Conservation (phyloP, 352 stramenopile species). For the Phytophthora ramorum region DNA sequence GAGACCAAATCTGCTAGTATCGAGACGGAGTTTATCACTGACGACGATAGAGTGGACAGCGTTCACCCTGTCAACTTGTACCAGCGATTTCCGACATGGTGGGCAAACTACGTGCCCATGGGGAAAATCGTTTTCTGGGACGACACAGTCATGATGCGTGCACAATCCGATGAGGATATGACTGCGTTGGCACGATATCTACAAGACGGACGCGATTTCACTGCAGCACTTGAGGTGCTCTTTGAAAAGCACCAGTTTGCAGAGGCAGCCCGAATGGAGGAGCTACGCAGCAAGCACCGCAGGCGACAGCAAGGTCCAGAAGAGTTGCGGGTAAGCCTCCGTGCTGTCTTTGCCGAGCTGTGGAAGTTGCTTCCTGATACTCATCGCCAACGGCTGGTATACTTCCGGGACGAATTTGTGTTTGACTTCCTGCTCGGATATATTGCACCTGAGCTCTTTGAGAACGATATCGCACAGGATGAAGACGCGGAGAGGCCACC, state of each 20-base stretch:
- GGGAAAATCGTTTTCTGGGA: slow-evolving; percentile 74
- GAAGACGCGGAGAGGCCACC: slow-evolving; percentile 30
- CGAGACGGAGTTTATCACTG: slow-evolving; percentile 53
- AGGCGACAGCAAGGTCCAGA: slow-evolving; percentile 47
- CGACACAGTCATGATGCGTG: slow-evolving; percentile 61
- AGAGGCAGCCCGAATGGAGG: slow-evolving; percentile 75
- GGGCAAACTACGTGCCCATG: slow-evolving; percentile 67
- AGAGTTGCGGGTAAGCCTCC: slow-evolving; percentile 51
- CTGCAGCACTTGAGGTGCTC: slow-evolving; percentile 61
- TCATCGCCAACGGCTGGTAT: slow-evolving; percentile 54
- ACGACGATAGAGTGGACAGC: slow-evolving; percentile 33
- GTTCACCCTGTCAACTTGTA: slow-evolving; percentile 51
- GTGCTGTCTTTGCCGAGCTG: slow-evolving; percentile 55
- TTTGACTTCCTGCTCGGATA: slow-evolving; percentile 63
- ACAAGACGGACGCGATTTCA: slow-evolving; percentile 50
- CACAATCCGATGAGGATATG: slow-evolving; percentile 63
- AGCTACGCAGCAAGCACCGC: slow-evolving; percentile 62
- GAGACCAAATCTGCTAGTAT: slow-evolving; percentile 40
- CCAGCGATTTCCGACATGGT: slow-evolving; percentile 61
- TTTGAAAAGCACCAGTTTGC: slow-evolving; percentile 85
- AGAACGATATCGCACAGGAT: slow-evolving; percentile 10
- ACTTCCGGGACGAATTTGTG: slow-evolving; percentile 72
- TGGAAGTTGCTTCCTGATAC: slow-evolving; percentile 63
- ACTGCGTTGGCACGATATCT: slow-evolving; percentile 49
- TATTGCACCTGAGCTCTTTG: slow-evolving; percentile 43